These are phyloP conservation scores for Xylaria venustula DNA, from an alignment of 495 filamentous ascomycete species.

Conservation along the genomic window DNA sequence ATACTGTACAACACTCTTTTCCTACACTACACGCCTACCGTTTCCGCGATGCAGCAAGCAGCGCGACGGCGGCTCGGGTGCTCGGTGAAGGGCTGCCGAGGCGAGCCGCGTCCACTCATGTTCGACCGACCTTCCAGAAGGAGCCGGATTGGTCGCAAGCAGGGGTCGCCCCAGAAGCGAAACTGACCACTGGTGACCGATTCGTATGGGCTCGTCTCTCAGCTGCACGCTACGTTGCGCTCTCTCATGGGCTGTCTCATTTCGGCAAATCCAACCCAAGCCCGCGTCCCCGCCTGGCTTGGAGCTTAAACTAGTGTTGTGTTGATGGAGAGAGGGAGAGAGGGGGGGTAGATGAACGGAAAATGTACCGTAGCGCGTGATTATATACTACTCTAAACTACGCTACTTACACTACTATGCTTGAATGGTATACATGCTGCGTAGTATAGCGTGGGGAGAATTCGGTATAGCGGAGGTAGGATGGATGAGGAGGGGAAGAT, in stretches of 20 bases:
- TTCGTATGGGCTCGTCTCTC: slow-evolving; percentile 12
- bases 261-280: slow-evolving; percentile 18
- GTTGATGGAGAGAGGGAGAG: no score
- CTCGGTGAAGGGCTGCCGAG: slow-evolving; percentile 36
- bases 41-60: slow-evolving; percentile 9
- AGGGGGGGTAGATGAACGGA: not conserved
- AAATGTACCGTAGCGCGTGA: not conserved
- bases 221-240: slow-evolving; percentile 19
- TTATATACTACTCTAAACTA: not conserved
- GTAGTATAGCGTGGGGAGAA: not conserved
- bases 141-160: slow-evolving; percentile 20
- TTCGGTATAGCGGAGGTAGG: not conserved
- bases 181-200: slow-evolving; percentile 16
- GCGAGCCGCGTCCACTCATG: slow-evolving; percentile 25
- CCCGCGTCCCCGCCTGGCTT: slow-evolving; percentile 8
- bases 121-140: slow-evolving; percentile 38
- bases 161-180: slow-evolving; percentile 23
- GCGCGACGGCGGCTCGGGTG: slow-evolving; percentile 26
- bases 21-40: not conserved
- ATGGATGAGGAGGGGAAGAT: not conserved
- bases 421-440: not conserved
- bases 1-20: not conserved
- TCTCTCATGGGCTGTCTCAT: slow-evolving; percentile 17
- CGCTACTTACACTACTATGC: not conserved
- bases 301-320: not conserved